Percentiles rank a stretch among this genome's conserved stretches.
These are phyloP conservation scores for Linum tenue DNA, from an alignment of 345 rosid genomes.

Conservation along the genomic window DNA sequence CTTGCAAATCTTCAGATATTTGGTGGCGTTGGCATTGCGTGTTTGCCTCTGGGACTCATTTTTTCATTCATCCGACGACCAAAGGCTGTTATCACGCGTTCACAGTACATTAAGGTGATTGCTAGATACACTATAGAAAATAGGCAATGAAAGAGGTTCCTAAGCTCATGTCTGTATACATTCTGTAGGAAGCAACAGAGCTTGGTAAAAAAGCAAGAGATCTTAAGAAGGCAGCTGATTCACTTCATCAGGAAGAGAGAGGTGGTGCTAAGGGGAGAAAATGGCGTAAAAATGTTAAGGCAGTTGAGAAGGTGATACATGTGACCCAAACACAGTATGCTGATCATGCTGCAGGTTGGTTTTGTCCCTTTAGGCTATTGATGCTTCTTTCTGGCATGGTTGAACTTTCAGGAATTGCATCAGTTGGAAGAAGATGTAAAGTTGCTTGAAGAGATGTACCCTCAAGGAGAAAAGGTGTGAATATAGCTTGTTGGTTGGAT, in stretches of 20 bases:
- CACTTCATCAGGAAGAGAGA: conserved; percentile 92
- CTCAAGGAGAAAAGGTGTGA: conserved; percentile 95
- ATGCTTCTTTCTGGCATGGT: conserved; percentile 14
- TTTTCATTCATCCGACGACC: conserved; percentile 93
- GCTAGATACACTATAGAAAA: conserved; percentile 1
- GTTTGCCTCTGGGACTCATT: conserved; percentile 89
- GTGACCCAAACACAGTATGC: neutral
- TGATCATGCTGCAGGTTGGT: neutral
- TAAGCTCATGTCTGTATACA: conserved; percentile 12
- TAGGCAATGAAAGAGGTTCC: neutral
- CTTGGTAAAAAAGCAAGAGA: conserved; percentile 96
- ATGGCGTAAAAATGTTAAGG: conserved; percentile 94
- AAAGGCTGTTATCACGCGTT: conserved; percentile 94
- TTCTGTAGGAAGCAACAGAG: conserved; percentile 92
- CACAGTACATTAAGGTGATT: conserved; percentile 91
- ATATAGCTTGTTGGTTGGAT: conserved; percentile 5
- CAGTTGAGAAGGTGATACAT: conserved; percentile 76
- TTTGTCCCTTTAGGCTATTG: neutral
- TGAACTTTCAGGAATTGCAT: conserved; percentile 62
- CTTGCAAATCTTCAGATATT: conserved; percentile 51
- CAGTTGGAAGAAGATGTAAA: conserved; percentile 96
- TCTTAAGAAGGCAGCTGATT: conserved; percentile 89
- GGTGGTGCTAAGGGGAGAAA: conserved; percentile 87
- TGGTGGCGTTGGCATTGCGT: conserved; percentile 98
- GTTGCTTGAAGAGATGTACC: conserved; percentile 91